Conservation (phyloP, 208 protist species). For the Trypanosoma cruzi region DNA sequence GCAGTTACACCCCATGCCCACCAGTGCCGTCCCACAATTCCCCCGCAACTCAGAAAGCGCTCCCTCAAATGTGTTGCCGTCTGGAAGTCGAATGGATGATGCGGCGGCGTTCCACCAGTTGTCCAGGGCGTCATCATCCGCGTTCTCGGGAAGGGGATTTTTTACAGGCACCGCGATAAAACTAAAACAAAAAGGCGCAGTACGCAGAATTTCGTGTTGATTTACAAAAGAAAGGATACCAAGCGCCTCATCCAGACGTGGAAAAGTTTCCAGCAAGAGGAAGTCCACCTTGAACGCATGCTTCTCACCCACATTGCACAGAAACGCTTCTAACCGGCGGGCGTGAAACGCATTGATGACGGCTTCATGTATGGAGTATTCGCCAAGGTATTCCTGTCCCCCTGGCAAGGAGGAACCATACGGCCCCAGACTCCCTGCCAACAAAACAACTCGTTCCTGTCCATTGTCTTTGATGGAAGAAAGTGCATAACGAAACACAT, state of each 20-base stretch:
- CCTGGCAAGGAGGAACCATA: constrained; percentile 12
- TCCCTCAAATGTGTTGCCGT: constrained; percentile 21
- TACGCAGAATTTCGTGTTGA: constrained; percentile 7
- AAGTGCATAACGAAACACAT: constrained; percentile 4
- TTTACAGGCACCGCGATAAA: constrained; percentile 17
- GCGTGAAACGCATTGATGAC: constrained; percentile 20
- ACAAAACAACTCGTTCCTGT: constrained; percentile 10
- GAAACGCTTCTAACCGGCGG: constrained; percentile 14
- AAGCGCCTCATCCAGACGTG: constrained; percentile 18
- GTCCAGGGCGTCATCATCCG: constrained; percentile 7
- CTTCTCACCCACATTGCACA: constrained; percentile 6
- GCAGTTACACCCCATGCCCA: constrained; percentile 25
- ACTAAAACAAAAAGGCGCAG: constrained; percentile 20
- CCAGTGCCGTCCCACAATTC: background rate
- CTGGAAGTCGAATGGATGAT: background rate
- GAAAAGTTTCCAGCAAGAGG: constrained; percentile 25
- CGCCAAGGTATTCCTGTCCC: constrained; percentile 19
- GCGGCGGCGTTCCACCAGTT: constrained; percentile 19
- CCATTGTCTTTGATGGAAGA: background rate
- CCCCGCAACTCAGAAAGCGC: background rate
- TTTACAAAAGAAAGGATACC: constrained; percentile 16
- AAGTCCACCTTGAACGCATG: constrained; percentile 20
- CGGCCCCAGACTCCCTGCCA: constrained; percentile 24
- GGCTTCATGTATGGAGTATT: constrained; percentile 19
- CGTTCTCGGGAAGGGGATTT: background rate